Evolutionary conservation across 2,329 filamentous ascomycete species (phyloP), one percentile per base, ranked within the genome.

Genomic region (Verticillium nonalfalfae): DNA sequence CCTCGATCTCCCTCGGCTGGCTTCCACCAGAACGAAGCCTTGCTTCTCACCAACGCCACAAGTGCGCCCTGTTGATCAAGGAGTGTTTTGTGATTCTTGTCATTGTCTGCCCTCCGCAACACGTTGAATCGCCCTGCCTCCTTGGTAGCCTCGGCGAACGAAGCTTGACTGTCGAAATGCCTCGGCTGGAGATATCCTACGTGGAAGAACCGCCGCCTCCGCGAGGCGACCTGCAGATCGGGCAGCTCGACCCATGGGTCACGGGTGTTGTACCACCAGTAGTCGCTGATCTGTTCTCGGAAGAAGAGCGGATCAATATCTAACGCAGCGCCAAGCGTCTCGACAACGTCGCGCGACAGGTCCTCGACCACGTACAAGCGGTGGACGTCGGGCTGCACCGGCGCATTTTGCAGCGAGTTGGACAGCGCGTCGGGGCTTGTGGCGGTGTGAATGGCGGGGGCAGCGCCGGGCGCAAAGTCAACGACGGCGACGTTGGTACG

Each of bases 301-400:
- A 69, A 82, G 68, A 81, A 81, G 0, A 75, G 66, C 0, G 79
- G 78, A n/a, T 81, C 77, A n/a, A 81, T 71, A 56, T 79, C 76
- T 31, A 77, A 78, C 36, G 71, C 66, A 5, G 62, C 64, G 3
- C 78, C 78, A 0, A 81, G 71, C 1, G 66, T 56, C 63, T 80
- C 79, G 26, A 81, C 74, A 5, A 80, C 72, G 35, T 79, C 71
- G 4, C 74, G 72, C 2, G 78, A 80, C 1, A 81, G 72, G 63
- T 81, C 79, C 62, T 81, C 79, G 4, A 79, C 75, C 4, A 81
- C 63, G 18, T 79, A 74, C 0, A 81, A 62, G 1, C 68, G 68
- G 7, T 52, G 45, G 18, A 52, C 18, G 45, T 52, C 18, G 10
- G 45, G n/a, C n/a, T 10, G 18, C 45, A 18, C 18, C 18, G 45